phyloP scores from a whole-genome alignment of 805 yeast genomes.

The Kazachstania martiniae region DNA sequence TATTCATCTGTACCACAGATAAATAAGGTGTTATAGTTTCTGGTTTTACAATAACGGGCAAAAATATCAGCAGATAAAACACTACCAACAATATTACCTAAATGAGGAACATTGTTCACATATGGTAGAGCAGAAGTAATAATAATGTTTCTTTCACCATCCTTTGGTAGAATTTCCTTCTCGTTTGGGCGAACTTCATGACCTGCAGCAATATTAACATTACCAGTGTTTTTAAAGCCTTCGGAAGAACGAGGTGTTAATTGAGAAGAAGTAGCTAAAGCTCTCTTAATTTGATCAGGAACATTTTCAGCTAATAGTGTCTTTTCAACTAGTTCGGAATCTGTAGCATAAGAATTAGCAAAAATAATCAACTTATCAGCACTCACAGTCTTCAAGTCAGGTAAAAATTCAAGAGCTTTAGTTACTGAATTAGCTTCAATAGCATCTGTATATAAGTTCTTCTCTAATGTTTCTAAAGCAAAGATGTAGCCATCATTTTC shows the following conservation, averaged over 20 bases:
- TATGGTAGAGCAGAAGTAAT: constrained; percentile 96
- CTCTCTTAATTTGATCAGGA: constrained; percentile 32
- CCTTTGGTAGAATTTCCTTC: constrained; percentile 49
- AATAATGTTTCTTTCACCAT: constrained; percentile 66
- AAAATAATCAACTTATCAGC: constrained; percentile 51
- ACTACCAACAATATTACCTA: constrained; percentile 94
- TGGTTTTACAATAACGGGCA: constrained; percentile 78
- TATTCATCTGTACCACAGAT: constrained; percentile 98
- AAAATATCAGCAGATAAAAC: constrained; percentile 91
- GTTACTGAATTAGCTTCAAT: constrained; percentile 29
- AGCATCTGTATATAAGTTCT: constrained; percentile 28
- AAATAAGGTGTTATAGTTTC: constrained; percentile 78
- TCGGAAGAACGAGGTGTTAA: constrained; percentile 22
- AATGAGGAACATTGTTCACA: constrained; percentile 96
- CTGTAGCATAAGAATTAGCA: constrained; percentile 43
- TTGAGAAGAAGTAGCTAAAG: constrained; percentile 36
- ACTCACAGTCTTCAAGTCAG: constrained; percentile 16
- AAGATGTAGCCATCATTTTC: constrained; percentile 25
- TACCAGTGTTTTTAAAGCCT: constrained; percentile 34
- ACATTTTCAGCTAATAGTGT: constrained; percentile 12
- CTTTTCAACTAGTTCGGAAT: constrained; percentile 17
- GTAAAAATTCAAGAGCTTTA: constrained; percentile 26
- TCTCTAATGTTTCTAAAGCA: constrained; percentile 16
- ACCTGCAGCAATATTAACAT: constrained; percentile 19
- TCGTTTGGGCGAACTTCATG: constrained; percentile 17